Evolutionary conservation across 192 early-diverging fungal genomes (phyloP).

Genomic region (Jimgerdemannia lactiflua): DNA sequence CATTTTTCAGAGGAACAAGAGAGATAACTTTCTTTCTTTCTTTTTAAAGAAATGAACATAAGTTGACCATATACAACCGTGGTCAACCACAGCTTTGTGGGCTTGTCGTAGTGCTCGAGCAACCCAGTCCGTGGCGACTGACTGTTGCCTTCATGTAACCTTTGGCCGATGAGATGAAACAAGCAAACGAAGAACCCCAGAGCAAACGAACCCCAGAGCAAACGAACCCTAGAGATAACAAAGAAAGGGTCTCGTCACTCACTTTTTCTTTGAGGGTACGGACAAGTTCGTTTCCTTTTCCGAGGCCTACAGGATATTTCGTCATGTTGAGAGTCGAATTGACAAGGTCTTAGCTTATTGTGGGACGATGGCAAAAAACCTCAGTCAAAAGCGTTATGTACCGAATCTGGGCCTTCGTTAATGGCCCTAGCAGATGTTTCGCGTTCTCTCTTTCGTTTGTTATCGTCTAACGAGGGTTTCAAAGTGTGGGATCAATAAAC

Average conservation of each 20-base stretch:
- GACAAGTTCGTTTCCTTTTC: neutral
- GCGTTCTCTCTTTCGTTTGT: neutral
- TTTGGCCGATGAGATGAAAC: neutral
- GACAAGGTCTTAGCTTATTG: no score
- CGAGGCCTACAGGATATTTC: neutral
- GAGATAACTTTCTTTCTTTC: no score
- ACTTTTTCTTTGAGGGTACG: neutral
- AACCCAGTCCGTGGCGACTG: no score
- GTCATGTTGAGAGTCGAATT: neutral
- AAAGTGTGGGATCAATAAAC: no score
- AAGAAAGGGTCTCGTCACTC: neutral
- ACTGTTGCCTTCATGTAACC: no score
- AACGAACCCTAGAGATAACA: neutral
- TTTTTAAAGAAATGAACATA: no score
- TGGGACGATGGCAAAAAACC: no score
- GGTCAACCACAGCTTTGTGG: no score
- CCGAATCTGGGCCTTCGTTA: neutral
- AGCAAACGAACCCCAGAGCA: neutral
- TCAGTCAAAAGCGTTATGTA: neutral
- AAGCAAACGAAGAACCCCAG: neutral
- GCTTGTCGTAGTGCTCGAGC: no score
- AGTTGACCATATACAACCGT: no score
- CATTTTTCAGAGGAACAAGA: no score
- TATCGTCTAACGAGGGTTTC: neutral
- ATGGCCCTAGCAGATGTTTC: neutral